Percentiles rank a stretch among this genome's conserved stretches.
phyloP scores from a whole-genome alignment of 768 basidiomycete genomes.

The Amanita inopinata region DNA sequence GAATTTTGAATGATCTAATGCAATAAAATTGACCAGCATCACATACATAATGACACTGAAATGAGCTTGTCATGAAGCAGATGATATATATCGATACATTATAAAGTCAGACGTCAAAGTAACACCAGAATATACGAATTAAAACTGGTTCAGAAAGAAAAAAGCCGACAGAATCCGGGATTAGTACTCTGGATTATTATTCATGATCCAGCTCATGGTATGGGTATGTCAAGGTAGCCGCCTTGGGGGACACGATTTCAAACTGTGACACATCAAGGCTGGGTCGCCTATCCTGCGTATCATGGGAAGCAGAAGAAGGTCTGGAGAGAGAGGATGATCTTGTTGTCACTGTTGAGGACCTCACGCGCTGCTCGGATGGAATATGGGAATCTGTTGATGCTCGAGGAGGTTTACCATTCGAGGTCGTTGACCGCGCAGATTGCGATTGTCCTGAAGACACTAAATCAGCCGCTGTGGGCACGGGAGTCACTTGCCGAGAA shows the following conservation, averaged over 20 bases:
- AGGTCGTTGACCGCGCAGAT: conserved; percentile 14
- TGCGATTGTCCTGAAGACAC: conserved; percentile 17
- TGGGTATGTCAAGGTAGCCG: conserved; percentile 41
- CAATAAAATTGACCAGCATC: too few relatives aligned
- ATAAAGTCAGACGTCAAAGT: not conserved
- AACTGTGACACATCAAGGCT: conserved; percentile 61
- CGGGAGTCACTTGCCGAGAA: conserved; percentile 1
- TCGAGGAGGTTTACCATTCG: not conserved
- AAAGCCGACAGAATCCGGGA: conserved; percentile 2
- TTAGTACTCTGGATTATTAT: conserved; percentile 6
- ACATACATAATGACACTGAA: too few relatives aligned
- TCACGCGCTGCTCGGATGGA: not conserved
- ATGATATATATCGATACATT: conserved; percentile 7
- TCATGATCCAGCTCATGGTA: conserved; percentile 44
- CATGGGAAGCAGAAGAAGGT: conserved; percentile 28
- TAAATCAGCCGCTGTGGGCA: not conserved
- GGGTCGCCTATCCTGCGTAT: conserved; percentile 32
- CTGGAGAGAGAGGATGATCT: conserved; percentile 11
- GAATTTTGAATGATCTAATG: not conserved
- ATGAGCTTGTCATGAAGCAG: not conserved
- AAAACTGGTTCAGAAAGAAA: not conserved
- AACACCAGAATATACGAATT: not conserved
- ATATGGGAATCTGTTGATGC: conserved; percentile 1
- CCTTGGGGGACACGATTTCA: conserved; percentile 51
- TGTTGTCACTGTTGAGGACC: not conserved